Conservation (phyloP, 2,329 filamentous ascomycete species). For the Ophiostoma ips region DNA sequence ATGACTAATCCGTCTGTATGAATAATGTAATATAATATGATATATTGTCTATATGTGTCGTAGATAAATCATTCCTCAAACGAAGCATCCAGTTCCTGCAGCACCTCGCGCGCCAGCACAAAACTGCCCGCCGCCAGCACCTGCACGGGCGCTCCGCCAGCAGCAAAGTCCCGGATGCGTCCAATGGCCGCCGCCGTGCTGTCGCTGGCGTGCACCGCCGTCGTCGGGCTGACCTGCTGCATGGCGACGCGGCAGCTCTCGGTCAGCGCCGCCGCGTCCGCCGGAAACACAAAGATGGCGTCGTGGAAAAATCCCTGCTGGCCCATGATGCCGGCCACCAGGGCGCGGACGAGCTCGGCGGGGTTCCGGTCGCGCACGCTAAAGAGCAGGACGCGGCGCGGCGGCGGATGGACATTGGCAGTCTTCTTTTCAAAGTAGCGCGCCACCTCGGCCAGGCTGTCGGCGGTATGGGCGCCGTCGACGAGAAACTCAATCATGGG, state of each 20-base stretch:
- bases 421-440: conserved; percentile 51
- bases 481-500: conserved; percentile 65
- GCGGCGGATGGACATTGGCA: conserved; percentile 12
- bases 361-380: conserved; percentile 61
- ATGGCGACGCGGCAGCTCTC: neutral
- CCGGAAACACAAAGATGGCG: conserved; percentile 11
- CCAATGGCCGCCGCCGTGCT: conserved; percentile 43
- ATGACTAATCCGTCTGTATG: neutral
- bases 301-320: conserved; percentile 22
- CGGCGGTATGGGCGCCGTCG: conserved; percentile 84
- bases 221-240: conserved; percentile 1
- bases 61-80: conserved; percentile 8
- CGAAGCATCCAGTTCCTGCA: conserved; percentile 15
- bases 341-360: conserved; percentile 36
- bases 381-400: conserved; percentile 56
- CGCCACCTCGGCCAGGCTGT: conserved; percentile 71
- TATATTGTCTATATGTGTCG: no score
- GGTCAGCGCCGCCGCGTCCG: neutral
- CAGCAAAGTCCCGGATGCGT: conserved; percentile 26
- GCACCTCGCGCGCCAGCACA: conserved; percentile 30
- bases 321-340: conserved; percentile 26
- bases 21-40: neutral
- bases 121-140: conserved; percentile 35
- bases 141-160: conserved; percentile 15
- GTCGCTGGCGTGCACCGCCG: conserved; percentile 26